Base-by-base conservation (phyloP, 495 filamentous ascomycete species). In the Aspergillus taichungensis region DNA sequence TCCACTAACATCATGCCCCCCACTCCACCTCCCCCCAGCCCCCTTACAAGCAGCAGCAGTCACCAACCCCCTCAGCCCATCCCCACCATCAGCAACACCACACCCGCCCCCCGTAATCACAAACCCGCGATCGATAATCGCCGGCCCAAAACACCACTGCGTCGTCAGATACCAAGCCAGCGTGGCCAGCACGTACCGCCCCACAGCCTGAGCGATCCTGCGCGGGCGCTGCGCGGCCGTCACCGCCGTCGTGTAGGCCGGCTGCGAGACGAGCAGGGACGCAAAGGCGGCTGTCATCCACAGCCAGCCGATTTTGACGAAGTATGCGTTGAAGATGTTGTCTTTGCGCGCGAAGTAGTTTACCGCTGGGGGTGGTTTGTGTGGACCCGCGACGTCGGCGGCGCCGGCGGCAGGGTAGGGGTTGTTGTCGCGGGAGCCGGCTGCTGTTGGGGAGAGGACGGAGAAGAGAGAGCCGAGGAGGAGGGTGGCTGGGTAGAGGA, bases 101-200 rank as follows among this genome's bases (percentile, higher is more conserved):
- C 92, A 98, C 53, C 74, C 75, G 1, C 92, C 92, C 0, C 92
- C 92, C 0, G 86, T 94, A 51, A 85, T 64, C 10, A 75, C 57
- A 49, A 97, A 98, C 7, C 81, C 74, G 3, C 89, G 77, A 61
- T 98, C 92, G 51, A 96, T 92, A 9, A 97, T 68, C 6, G 87
- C 71, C 13, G 92, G 81, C 0, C 92, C 92, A 53, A 98, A 95
- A 60, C 83, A 96, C 92, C 91, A 96, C 70, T 95, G 92, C 52
- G 94, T 98, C 12, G 87, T 77, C 12, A 79, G 59, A 24, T 83
- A 73, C 88, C 88, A 94, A 68, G 78, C 85, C 2, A 60, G 37
- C 6, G 88, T 92, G 0, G 85, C 80, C 6, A 87, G 61, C 4
- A 50, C 66, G 75, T 88, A 97, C 3, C 92, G 71, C 8, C 81